These are phyloP conservation scores for Spergularia bocconei DNA, from an alignment of 148 eudicot genomes.

Conservation along the genomic window DNA sequence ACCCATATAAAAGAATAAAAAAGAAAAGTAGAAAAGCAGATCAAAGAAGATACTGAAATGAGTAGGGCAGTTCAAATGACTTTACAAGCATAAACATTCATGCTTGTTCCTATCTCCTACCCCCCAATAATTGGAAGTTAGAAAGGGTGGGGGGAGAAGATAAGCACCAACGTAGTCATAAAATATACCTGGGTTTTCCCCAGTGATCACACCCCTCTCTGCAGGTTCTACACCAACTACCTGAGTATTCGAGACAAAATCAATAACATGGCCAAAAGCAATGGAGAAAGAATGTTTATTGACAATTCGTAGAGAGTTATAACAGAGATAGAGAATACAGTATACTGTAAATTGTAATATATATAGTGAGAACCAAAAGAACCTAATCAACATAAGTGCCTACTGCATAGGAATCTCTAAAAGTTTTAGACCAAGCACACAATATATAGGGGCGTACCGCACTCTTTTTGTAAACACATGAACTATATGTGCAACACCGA, in stretches of 20 bases:
- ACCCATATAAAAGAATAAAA: slow-evolving; percentile 15
- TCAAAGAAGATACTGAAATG: not conserved
- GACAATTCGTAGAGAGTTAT: not conserved
- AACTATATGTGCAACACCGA: too few species aligned
- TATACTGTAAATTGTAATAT: too few species aligned
- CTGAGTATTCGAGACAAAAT: slow-evolving; percentile 28
- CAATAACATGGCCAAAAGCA: not conserved
- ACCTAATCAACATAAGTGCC: too few species aligned
- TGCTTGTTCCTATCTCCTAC: too few species aligned
- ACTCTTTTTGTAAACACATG: too few species aligned
- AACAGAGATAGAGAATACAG: too few species aligned
- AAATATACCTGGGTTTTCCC: slow-evolving; percentile 60
- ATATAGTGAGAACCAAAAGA: not conserved
- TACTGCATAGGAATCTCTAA: too few species aligned
- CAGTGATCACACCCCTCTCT: slow-evolving; percentile 59
- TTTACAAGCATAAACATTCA: not conserved
- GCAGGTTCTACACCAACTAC: slow-evolving; percentile 76
- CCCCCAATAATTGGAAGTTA: not conserved
- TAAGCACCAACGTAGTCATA: not conserved
- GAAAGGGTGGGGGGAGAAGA: slow-evolving; percentile 4
- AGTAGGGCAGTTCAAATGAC: not conserved
- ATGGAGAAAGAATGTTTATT: not conserved
- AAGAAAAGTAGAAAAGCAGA: not conserved
- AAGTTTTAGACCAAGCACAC: too few species aligned
- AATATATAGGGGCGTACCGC: too few species aligned